A percentile compares a stretch with the other conserved stretches of the same genome.
These are phyloP conservation scores for Acanthamoeba lenticulata DNA, from an alignment of 208 protist genomes.

Conservation along the genomic window DNA sequence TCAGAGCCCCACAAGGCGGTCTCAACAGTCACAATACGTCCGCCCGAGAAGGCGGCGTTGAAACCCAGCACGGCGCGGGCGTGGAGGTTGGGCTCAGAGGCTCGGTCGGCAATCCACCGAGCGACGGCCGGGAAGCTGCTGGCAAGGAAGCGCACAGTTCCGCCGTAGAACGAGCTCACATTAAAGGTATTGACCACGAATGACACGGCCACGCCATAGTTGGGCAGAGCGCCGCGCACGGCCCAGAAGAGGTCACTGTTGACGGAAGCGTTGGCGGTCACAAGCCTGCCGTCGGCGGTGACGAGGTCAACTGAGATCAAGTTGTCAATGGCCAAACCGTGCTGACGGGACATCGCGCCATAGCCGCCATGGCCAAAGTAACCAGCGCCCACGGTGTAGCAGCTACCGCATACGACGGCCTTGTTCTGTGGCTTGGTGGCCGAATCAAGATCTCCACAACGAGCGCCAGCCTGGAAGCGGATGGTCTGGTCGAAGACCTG, in stretches of 20 bases:
- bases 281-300: neutral
- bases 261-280: neutral
- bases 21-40: neutral
- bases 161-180: neutral
- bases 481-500: neutral
- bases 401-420: neutral
- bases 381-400: slow-evolving; percentile 46
- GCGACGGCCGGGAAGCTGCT: neutral
- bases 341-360: slow-evolving; percentile 27
- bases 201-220: slow-evolving; percentile 64
- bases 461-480: neutral
- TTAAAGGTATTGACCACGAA: slow-evolving; percentile 2
- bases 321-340: slow-evolving; percentile 49
- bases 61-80: neutral
- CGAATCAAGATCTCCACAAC: slow-evolving; percentile 52
- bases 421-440: neutral
- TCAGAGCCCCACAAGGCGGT: neutral
- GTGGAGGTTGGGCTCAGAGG: neutral
- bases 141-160: neutral
- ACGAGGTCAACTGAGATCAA: slow-evolving; percentile 35
- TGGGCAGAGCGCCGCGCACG: slow-evolving; percentile 62
- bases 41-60: slow-evolving; percentile 8
- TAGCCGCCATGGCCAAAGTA: slow-evolving; percentile 56
- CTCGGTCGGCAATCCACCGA: neutral
- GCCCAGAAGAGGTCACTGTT: slow-evolving; percentile 65